phyloP scores from a whole-genome alignment of 106 monocot genomes.

The Platanthera guangdongensis region DNA sequence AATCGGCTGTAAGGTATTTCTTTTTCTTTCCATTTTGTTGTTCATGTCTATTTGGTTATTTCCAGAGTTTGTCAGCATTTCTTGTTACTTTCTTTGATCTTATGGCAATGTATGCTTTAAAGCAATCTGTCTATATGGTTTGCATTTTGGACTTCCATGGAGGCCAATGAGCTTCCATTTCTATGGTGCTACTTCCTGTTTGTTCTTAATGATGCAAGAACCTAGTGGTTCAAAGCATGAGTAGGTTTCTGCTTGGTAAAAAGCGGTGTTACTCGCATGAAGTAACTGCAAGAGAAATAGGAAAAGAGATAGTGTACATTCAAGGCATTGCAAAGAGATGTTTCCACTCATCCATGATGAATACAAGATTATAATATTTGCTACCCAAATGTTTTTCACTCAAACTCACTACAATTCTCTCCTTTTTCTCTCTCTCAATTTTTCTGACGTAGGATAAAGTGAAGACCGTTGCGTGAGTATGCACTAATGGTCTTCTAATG shows the following conservation, averaged over 20 bases:
- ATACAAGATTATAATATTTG: no score
- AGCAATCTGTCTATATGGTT: background rate
- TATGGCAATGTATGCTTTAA: background rate
- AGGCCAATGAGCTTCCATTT: background rate
- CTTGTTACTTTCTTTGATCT: background rate
- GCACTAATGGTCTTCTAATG: no score
- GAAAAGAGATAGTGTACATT: no score
- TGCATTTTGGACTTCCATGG: background rate
- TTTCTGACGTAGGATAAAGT: no score
- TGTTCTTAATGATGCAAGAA: background rate
- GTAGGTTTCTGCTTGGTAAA: background rate
- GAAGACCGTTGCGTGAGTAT: no score
- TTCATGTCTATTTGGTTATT: background rate
- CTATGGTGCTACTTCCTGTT: background rate
- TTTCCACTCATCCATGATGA: no score
- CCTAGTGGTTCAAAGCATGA: background rate
- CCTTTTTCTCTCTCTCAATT: no score
- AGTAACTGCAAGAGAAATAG: no score
- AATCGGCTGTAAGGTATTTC: constrained; percentile 73
- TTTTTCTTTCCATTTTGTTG: constrained; percentile 5
- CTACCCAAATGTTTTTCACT: no score
- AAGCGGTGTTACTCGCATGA: no score
- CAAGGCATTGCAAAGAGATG: no score
- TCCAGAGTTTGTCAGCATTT: background rate
- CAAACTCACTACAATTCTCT: no score